Conservation (phyloP, 1,284 basidiomycete genomes). For the Cutaneotrichosporon daszewskae region DNA sequence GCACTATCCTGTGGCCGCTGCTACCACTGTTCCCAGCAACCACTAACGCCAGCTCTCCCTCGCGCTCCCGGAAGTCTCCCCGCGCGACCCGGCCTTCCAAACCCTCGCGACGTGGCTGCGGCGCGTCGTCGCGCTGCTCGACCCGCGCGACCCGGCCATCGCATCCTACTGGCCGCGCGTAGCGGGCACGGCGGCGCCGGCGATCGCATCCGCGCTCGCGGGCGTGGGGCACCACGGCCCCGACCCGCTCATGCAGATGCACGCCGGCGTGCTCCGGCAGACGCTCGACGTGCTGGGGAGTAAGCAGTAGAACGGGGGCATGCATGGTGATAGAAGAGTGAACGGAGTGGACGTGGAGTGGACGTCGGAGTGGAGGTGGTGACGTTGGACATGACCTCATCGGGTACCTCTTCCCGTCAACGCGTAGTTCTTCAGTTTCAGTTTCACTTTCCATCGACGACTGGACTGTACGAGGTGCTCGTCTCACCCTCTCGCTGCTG, state of each 20-base stretch:
- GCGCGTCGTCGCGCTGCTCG: slow-evolving; percentile 22
- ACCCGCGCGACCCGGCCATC: slow-evolving; percentile 18
- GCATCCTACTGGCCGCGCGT: slow-evolving; percentile 15
- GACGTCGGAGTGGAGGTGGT: too few relatives aligned
- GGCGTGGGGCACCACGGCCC: background rate
- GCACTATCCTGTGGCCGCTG: background rate
- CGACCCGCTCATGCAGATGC: slow-evolving; percentile 8
- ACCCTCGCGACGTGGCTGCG: slow-evolving; percentile 24
- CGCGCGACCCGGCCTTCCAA: slow-evolving; percentile 20
- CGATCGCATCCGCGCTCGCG: slow-evolving; percentile 1
- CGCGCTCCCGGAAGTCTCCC: slow-evolving; percentile 23
- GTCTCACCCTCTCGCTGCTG: too few relatives aligned
- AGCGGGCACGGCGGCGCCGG: slow-evolving; percentile 3
- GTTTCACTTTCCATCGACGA: too few relatives aligned
- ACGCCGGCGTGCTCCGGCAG: slow-evolving; percentile 6
- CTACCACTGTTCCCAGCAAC: background rate
- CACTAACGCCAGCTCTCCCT: slow-evolving; percentile 18
- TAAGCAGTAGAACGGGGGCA: too few relatives aligned
- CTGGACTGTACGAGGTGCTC: too few relatives aligned
- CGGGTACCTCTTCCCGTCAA: too few relatives aligned
- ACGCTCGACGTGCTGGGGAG: slow-evolving; percentile 7
- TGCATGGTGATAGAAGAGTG: too few relatives aligned
- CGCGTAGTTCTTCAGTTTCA: too few relatives aligned
- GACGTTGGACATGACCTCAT: too few relatives aligned
- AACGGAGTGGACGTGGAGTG: too few relatives aligned